Percentiles rank a stretch among this genome's conserved stretches.
These are phyloP conservation scores for Arthrobotrys sphaeroides DNA, from an alignment of 2,329 filamentous ascomycete genomes.

Conservation along the genomic window DNA sequence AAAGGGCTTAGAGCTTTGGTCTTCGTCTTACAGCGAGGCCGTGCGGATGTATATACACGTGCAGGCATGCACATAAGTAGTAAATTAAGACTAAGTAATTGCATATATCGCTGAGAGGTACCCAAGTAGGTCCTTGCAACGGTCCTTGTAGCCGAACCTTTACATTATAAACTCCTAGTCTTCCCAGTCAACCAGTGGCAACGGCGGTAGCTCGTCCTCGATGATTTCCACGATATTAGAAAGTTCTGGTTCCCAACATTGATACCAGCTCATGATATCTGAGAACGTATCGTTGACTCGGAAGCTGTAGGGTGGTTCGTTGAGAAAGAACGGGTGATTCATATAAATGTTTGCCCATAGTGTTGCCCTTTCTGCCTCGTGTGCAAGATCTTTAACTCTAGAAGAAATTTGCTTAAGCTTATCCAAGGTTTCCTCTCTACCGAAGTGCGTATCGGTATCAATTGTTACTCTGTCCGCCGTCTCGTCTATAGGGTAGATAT, in stretches of 20 bases:
- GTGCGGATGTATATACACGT: background rate
- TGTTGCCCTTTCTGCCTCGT: background rate
- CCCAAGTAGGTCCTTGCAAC: too few species aligned
- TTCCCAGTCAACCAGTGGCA: conserved; percentile 12
- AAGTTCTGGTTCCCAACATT: conserved; percentile 17
- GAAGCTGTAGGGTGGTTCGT: too few species aligned
- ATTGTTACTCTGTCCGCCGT: too few species aligned
- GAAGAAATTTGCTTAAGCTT: too few species aligned
- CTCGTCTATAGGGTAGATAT: too few species aligned
- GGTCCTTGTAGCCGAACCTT: background rate
- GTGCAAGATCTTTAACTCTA: too few species aligned
- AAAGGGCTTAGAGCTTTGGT: background rate
- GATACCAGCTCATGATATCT: conserved; percentile 4
- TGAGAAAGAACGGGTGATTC: too few species aligned
- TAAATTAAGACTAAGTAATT: too few species aligned
- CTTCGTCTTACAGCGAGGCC: background rate
- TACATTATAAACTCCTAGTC: background rate
- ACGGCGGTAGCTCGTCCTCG: conserved; percentile 2
- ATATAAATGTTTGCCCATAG: background rate
- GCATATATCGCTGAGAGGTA: too few species aligned
- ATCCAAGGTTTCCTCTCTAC: too few species aligned
- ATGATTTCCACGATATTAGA: background rate
- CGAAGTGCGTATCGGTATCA: too few species aligned
- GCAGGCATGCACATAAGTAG: too few species aligned
- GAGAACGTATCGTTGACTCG: background rate